Percentiles rank a stretch among this genome's conserved stretches.
Conservation (phyloP, 495 filamentous ascomycete species). For the Copromyces sp. region DNA sequence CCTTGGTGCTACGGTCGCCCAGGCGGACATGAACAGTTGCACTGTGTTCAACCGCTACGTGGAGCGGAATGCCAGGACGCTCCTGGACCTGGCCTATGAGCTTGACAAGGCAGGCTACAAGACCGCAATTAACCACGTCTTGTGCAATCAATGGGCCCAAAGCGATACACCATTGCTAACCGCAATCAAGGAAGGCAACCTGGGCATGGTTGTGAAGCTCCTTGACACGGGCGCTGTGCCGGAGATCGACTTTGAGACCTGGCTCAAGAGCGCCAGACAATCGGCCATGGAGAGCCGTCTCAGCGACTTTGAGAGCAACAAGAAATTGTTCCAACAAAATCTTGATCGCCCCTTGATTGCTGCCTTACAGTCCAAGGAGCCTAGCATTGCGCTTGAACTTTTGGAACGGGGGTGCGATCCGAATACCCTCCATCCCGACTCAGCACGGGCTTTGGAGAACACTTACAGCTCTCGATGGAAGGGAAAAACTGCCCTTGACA, state of each 20-base stretch:
- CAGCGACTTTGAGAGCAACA: slow-evolving; percentile 30
- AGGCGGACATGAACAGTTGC: slow-evolving; percentile 50
- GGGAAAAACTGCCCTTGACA: slow-evolving; percentile 45
- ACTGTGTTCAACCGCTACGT: slow-evolving; percentile 52
- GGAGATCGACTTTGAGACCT: slow-evolving; percentile 34
- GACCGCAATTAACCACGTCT: slow-evolving; percentile 54
- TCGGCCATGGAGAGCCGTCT: slow-evolving; percentile 13
- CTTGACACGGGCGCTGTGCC: slow-evolving; percentile 31
- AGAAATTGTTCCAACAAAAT: slow-evolving; percentile 24
- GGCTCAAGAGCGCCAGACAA: slow-evolving; percentile 31
- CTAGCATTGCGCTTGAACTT: slow-evolving; percentile 43
- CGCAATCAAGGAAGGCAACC: slow-evolving; percentile 24
- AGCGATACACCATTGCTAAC: slow-evolving; percentile 27
- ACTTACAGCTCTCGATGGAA: slow-evolving; percentile 4
- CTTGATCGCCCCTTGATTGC: slow-evolving; percentile 50
- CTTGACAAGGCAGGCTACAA: slow-evolving; percentile 50
- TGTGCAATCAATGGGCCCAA: slow-evolving; percentile 17
- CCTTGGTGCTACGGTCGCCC: slow-evolving; percentile 60
- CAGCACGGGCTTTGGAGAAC: slow-evolving; percentile 23
- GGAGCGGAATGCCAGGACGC: slow-evolving; percentile 33
- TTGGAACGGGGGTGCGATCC: slow-evolving; percentile 49
- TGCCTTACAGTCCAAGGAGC: slow-evolving; percentile 42
- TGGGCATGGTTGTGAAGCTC: slow-evolving; percentile 27
- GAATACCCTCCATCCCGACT: slow-evolving; percentile 34
- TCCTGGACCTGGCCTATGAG: slow-evolving; percentile 49